Base-by-base conservation (phyloP, 73 alveolate genomes). In the Tetrahymena elliotti region DNA sequence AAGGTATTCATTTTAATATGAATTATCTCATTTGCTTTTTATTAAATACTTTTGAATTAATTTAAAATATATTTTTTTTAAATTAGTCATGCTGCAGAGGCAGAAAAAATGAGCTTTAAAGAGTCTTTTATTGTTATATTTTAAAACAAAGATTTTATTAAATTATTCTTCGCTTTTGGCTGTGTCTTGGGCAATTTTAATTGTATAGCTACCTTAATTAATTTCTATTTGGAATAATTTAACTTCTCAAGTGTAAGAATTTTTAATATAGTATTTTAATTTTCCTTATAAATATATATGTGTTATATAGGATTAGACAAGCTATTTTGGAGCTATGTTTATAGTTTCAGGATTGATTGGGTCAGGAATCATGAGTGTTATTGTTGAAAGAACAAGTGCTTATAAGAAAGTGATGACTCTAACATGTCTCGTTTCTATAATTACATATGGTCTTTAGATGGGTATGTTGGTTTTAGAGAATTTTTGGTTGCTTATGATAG, bases 341-440 rank as follows among this genome's bases (percentile, higher is more conserved):
- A 97, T 97, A 39, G 94, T 97, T 38, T 98, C 97, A 15, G 99
- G 99, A 4, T 38, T 97, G 3, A 84, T 97, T 9, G 99, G 99
- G 16, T 93, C 97, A 24, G 97, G 96, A 9, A 84, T 92, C 34
- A 93, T 93, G n/a, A 98, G 99, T 84, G 54, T 94, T n/a, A 52
- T 95, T 68, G 97, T 97, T 13, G 97, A 97, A 31, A 92, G 37
- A 12, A 93, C 95, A 10, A 94, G 96, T 83, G 93, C 93, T 82
- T 97, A 96, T 93, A 96, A 96, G 93, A 68, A 68, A 31, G 88
- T 68, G 11, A 68, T 68, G 88, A 68, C 88, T 5, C 54, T 96
- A 5, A 52, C 97, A 24, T 93, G 93, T 11, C 92, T 96, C 1
- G 52, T 96, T 33, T 94, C 93, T 1, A 47, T 92, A 47, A 27